Conservation (phyloP, 75 land plant genomes). For the Pinus taeda region DNA sequence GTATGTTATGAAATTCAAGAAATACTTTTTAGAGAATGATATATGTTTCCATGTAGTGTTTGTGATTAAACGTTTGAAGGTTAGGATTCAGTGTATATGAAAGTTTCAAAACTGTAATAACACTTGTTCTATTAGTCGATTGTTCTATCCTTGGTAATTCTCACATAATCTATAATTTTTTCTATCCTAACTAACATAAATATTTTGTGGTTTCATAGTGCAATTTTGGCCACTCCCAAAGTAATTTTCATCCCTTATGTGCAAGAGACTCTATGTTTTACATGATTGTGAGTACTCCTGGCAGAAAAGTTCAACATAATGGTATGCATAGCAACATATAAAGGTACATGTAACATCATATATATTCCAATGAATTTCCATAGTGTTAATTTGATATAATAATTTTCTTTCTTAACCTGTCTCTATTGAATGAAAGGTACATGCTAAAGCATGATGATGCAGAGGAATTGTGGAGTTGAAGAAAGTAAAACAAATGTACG, state of each 20-base stretch:
- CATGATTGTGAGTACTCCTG: slow-evolving; percentile 51
- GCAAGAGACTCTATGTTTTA: slow-evolving; percentile 75
- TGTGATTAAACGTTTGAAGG: slow-evolving; percentile 82
- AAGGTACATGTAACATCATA: slow-evolving; percentile 70
- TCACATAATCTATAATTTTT: background rate
- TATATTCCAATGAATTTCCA: too few relatives aligned
- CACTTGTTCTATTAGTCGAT: background rate
- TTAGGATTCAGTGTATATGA: slow-evolving; percentile 13
- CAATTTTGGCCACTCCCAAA: slow-evolving; percentile 79
- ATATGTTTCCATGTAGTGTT: slow-evolving; percentile 44
- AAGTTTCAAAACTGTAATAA: background rate
- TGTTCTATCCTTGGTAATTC: background rate
- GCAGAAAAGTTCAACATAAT: slow-evolving; percentile 67
- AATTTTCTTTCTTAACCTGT: too few relatives aligned
- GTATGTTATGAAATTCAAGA: slow-evolving; percentile 41
- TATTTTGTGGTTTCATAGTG: slow-evolving; percentile 49
- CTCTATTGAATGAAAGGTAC: too few relatives aligned
- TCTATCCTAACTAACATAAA: background rate
- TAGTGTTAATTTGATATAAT: too few relatives aligned
- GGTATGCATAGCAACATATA: slow-evolving; percentile 49
- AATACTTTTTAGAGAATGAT: slow-evolving; percentile 28
- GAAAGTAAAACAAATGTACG: too few relatives aligned
- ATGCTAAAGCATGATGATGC: too few relatives aligned
- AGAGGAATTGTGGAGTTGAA: too few relatives aligned
- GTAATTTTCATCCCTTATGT: slow-evolving; percentile 83